phyloP scores from a whole-genome alignment of 257 asterid genomes.

The Thymus mandschuricus region DNA sequence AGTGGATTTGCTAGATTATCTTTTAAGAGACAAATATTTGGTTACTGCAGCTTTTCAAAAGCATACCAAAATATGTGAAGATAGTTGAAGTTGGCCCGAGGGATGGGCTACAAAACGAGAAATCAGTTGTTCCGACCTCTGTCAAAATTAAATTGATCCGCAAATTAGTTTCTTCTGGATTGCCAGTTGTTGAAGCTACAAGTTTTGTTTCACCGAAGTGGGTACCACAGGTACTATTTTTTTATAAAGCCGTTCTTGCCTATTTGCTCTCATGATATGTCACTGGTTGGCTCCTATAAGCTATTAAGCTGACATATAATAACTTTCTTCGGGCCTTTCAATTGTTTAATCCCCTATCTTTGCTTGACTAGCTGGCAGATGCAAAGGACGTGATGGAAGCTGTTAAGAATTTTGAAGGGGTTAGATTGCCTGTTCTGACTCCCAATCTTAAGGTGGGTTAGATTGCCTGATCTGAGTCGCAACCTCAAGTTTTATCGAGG shows the following conservation, averaged over 20 bases:
- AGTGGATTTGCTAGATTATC: slow-evolving; percentile 14
- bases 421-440: slow-evolving; percentile 79
- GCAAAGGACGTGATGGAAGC: slow-evolving; percentile 89
- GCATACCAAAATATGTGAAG: slow-evolving; percentile 77
- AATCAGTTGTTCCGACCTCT: slow-evolving; percentile 71
- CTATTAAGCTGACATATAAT: neutral
- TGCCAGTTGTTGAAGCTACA: slow-evolving; percentile 91
- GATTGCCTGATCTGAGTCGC: slow-evolving; percentile 85
- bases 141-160: slow-evolving; percentile 76
- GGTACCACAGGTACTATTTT: slow-evolving; percentile 87
- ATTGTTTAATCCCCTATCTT: slow-evolving; percentile 26
- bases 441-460: slow-evolving; percentile 82
- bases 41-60: slow-evolving; percentile 60
- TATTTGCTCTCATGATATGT: slow-evolving; percentile 4
- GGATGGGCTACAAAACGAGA: slow-evolving; percentile 94
- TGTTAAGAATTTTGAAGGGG: slow-evolving; percentile 71
- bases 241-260: slow-evolving; percentile 4
- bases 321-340: slow-evolving; percentile 14
- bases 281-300: slow-evolving; percentile 1
- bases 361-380: slow-evolving; percentile 71
- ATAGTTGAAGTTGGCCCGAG: slow-evolving; percentile 97
- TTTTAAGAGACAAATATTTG: slow-evolving; percentile 30
- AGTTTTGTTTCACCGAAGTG: slow-evolving; percentile 97
- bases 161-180: slow-evolving; percentile 75
- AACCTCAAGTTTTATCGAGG: slow-evolving; percentile 37